phyloP scores from a whole-genome alignment of 768 basidiomycete species.

The Solioccasus polychromus region DNA sequence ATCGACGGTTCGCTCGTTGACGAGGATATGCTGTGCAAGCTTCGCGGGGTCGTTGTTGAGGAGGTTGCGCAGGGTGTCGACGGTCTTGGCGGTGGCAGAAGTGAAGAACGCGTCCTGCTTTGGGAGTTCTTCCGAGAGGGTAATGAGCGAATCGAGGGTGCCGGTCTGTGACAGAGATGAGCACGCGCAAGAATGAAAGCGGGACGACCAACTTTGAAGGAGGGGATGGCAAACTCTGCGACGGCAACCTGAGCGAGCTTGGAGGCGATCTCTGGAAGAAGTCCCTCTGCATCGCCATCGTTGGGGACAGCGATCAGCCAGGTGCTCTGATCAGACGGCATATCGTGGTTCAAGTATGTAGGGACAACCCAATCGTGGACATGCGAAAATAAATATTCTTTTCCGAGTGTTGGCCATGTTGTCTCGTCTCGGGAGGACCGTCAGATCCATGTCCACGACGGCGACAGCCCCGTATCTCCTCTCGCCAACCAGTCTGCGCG shows the following conservation, averaged over 20 bases:
- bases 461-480: constrained; percentile 46
- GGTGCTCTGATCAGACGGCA: constrained; percentile 96
- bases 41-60: constrained; percentile 83
- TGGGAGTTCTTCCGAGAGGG: constrained; percentile 87
- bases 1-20: constrained; percentile 78
- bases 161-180: constrained; percentile 65
- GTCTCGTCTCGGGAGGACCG: constrained; percentile 9
- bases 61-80: constrained; percentile 89
- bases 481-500: constrained; percentile 47
- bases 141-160: constrained; percentile 85
- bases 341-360: constrained; percentile 29
- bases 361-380: too few relatives aligned
- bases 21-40: constrained; percentile 69
- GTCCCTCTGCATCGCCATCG: constrained; percentile 79
- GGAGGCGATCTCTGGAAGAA: constrained; percentile 59
- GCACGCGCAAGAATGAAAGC: neutral
- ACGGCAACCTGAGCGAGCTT: constrained; percentile 62
- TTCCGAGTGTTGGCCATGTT: constrained; percentile 1
- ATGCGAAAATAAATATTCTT: constrained; percentile 7
- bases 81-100: constrained; percentile 81
- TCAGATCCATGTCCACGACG: constrained; percentile 38
- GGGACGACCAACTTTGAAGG: constrained; percentile 78
- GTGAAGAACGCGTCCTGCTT: constrained; percentile 92
- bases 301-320: constrained; percentile 89
- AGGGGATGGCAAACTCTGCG: constrained; percentile 71